Evolutionary conservation across 2,329 filamentous ascomycete genomes (phyloP).

Genomic region (Colletotrichum sp.): DNA sequence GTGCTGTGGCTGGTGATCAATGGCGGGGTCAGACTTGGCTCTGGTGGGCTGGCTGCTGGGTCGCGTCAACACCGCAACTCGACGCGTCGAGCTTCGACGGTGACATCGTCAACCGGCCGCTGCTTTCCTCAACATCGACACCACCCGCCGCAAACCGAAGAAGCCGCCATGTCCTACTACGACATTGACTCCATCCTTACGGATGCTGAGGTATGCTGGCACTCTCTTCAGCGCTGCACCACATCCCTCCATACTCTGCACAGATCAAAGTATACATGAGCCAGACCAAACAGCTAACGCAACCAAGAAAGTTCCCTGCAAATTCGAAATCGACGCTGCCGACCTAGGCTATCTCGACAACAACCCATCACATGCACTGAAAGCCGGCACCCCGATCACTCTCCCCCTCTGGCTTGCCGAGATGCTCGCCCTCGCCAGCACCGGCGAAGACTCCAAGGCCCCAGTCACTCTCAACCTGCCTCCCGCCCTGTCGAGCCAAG

Average conservation of each 20-base stretch:
- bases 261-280: too few species aligned
- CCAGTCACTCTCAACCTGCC: constrained; percentile 85
- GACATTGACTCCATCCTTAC: constrained; percentile 85
- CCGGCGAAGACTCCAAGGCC: constrained; percentile 51
- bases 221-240: neutral
- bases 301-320: constrained; percentile 88
- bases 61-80: neutral
- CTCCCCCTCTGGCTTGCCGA: constrained; percentile 95
- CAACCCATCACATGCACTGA: constrained; percentile 73
- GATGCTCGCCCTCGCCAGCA: constrained; percentile 79
- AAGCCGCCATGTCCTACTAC: constrained; percentile 72
- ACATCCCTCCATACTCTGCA: neutral
- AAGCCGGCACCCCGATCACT: constrained; percentile 78
- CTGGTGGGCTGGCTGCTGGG: neutral
- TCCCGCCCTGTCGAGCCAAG: constrained; percentile 74
- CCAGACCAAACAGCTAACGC: neutral
- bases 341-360: constrained; percentile 90
- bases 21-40: neutral
- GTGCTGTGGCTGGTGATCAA: neutral
- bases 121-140: neutral
- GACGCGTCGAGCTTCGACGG: neutral
- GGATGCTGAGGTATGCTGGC: constrained; percentile 71
- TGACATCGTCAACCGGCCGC: neutral
- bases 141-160: too few species aligned
- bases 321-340: constrained; percentile 88